phyloP scores from a whole-genome alignment of 371 early-diverging fungal species.

The Mortierella sp. region DNA sequence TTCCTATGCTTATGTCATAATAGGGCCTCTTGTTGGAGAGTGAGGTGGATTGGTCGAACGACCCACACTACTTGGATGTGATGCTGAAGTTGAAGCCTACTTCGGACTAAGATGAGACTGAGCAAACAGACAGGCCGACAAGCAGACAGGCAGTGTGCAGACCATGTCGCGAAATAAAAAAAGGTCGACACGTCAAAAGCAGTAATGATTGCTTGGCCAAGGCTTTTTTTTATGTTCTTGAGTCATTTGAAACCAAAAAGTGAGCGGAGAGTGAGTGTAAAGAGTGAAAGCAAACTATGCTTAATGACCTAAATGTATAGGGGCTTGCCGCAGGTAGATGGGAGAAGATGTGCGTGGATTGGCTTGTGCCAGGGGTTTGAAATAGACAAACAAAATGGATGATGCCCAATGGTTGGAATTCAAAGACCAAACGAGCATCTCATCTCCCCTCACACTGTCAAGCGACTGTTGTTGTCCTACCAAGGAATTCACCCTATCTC shows the following conservation, averaged over 20 bases:
- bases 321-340: background rate
- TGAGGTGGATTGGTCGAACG: conserved; percentile 54
- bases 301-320: background rate
- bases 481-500: background rate
- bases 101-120: background rate
- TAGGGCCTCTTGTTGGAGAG: conserved; percentile 58
- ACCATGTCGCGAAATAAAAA: background rate
- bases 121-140: no score
- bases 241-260: background rate
- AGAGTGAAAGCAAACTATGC: background rate
- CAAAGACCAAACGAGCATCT: background rate
- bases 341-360: background rate
- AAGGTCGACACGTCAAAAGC: background rate
- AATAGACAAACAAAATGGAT: no score
- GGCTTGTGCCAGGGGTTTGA: background rate
- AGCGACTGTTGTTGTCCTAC: no score
- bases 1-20: background rate
- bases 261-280: background rate
- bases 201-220: background rate
- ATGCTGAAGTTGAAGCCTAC: conserved; percentile 49
- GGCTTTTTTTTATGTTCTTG: background rate
- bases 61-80: conserved; percentile 51
- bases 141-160: no score
- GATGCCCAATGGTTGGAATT: background rate
- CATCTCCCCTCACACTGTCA: no score